Base-by-base conservation (phyloP, 2,329 filamentous ascomycete genomes). In the Penicillium sp. region DNA sequence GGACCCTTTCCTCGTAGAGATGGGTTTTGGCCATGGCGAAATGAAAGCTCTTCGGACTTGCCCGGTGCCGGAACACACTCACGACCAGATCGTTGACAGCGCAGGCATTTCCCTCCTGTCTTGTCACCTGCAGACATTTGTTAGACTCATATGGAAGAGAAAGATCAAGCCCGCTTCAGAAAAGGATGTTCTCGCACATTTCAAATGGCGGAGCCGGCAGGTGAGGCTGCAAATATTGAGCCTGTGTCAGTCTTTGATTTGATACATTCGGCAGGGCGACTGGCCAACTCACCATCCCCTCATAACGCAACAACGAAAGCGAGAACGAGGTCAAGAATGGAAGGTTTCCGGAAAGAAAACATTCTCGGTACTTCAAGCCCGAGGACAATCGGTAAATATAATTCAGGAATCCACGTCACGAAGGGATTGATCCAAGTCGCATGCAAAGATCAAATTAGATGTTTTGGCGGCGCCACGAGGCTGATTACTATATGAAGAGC, bases 141-240 rank as follows among this genome's bases (percentile, higher is more conserved):
- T 50, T 24, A 28, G 38, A 50, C 39, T 41, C 18, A 26, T 34
- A 26, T 35, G 13, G 6, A 11, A 12, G 32, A 40, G 4, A 36
- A 26, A 36, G 9, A 25, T 13, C 18, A 26, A 36, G 11, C 9
- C 25, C 5, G 43, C 9, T 25, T 8, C 5, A 18, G 9, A 4
- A 27, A 7, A 1, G n/a, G 13, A 49, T 36, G 18, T 45, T 32
- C 11, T 32, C 40, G 39, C 61, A 67, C 65, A 67, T 66, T 66
- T 67, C 52, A 67, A 52, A 64, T 67, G 65, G 61, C 65, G 65
- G 59, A 66, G 58, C 56, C 65, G 65, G 58, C 65, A 67, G 25
- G 64, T 67, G 51, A 67, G 64, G 59, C 65, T 67, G 29, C 43
- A 39, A 25, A 0, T 8, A 3, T 26, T 8, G 8, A 24, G 34